Base-by-base conservation (phyloP, 306 rosid species). In the Medicago arabica region DNA sequence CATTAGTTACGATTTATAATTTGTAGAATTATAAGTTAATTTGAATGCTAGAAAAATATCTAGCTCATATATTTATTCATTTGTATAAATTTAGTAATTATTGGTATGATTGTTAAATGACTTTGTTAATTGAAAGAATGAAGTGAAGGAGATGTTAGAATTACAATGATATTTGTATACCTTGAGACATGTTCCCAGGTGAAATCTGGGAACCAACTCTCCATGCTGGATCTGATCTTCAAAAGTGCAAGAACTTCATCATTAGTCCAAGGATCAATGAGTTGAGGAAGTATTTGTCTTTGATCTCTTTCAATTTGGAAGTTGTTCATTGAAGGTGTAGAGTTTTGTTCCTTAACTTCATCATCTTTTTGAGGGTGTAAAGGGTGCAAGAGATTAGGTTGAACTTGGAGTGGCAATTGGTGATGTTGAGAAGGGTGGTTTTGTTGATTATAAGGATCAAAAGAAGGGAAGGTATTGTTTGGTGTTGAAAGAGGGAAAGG, bases 111-210 rank as follows among this genome's bases (percentile, higher is more conserved):
- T 44, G 50, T 44, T 4, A 11, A 44, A 44, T 44, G 4, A 43
- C 5, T 10, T n/a, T n/a, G n/a, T n/a, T 9, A 2, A 10, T 10
- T 10, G 3, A 43, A 43, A 3, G 14, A 4, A 43, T 2, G 8
- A 5, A 50, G 19, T 50, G n/a, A 50, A 66, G 10, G 17, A 43
- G 18, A 67, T 5, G 50, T n/a, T 51, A n/a, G 9, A 6, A 51
- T 40, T 40, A 9, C 44, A 40, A 40, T 40, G 44, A 40, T 40
- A 9, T 10, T 12, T 11, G 4, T 18, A 19, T 58, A 68, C 98
- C 97, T 88, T 49, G 98, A 91, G 79, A 91, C 89, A 69, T 94
- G 94, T 65, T 91, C 96, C 98, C 98, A 94, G 40, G 88, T 88
- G 88, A 90, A 88, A 3, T 92, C 93, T 3, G 93, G 96, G 87